These are phyloP conservation scores for Leucoagaricus sp. DNA, from an alignment of 1,284 basidiomycete species.

Conservation along the genomic window DNA sequence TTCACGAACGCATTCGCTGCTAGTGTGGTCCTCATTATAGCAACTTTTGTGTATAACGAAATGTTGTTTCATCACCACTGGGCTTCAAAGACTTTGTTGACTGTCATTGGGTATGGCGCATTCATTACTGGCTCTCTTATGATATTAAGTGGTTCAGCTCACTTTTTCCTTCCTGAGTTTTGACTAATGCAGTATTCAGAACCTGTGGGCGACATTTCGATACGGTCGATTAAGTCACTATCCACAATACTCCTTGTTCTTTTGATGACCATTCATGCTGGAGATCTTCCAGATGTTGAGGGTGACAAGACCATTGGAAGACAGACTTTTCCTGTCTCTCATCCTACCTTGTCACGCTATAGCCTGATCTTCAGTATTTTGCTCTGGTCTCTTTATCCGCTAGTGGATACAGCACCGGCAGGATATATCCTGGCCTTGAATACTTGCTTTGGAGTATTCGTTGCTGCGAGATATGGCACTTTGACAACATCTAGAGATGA, in stretches of 20 bases:
- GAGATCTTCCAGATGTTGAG: conserved; percentile 43
- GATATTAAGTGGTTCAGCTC: neutral
- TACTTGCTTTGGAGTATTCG: conserved; percentile 21
- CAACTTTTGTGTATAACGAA: conserved; percentile 29
- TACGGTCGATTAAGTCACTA: neutral
- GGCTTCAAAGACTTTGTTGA: conserved; percentile 35
- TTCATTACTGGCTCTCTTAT: neutral
- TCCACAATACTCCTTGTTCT: conserved; percentile 22
- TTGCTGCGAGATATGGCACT: conserved; percentile 24
- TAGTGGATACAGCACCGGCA: too few species aligned
- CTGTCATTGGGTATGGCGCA: conserved; percentile 29
- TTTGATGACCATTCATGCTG: conserved; percentile 31
- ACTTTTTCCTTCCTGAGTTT: too few species aligned
- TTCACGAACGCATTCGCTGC: conserved; percentile 26
- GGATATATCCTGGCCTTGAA: conserved; percentile 19
- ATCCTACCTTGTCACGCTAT: conserved; percentile 28
- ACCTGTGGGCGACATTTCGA: too few species aligned
- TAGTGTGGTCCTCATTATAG: conserved; percentile 24
- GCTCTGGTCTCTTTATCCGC: conserved; percentile 28
- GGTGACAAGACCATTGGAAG: conserved; percentile 40
- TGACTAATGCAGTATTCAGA: too few species aligned
- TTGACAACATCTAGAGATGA: conserved; percentile 23
- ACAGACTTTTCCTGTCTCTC: conserved; percentile 39
- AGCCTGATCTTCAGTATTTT: conserved; percentile 26
- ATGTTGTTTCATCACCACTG: conserved; percentile 34